phyloP scores from a whole-genome alignment of 805 yeast genomes.

The Metschnikowia kunwiensis region DNA sequence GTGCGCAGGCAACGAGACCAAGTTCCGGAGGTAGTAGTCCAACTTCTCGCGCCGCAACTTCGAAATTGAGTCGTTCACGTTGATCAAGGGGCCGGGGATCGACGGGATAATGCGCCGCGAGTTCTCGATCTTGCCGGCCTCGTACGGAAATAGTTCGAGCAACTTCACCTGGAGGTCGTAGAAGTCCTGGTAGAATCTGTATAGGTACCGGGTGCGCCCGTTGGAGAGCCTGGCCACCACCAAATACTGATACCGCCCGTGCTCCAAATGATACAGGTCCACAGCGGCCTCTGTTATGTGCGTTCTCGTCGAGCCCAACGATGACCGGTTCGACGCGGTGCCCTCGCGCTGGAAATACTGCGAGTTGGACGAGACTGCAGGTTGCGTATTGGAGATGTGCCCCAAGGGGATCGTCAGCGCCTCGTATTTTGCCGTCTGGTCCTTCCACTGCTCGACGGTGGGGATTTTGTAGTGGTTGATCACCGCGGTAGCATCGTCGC shows the following conservation, averaged over 20 bases:
- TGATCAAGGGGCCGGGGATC: constrained; percentile 93
- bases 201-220: constrained; percentile 68
- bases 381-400: constrained; percentile 30
- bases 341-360: constrained; percentile 35
- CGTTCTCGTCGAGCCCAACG: constrained; percentile 30
- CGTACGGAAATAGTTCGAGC: constrained; percentile 81
- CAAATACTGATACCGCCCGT: constrained; percentile 87
- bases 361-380: constrained; percentile 33
- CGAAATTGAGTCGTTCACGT: constrained; percentile 72
- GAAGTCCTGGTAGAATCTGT: constrained; percentile 92
- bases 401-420: constrained; percentile 82
- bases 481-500: constrained; percentile 49
- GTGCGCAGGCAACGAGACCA: constrained; percentile 71
- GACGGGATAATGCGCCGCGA: constrained; percentile 80
- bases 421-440: constrained; percentile 83
- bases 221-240: constrained; percentile 63
- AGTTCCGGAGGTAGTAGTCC: constrained; percentile 50
- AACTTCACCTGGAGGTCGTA: constrained; percentile 87
- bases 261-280: constrained; percentile 74
- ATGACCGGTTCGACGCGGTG: constrained; percentile 27
- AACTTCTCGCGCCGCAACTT: constrained; percentile 53
- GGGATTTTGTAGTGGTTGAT: constrained; percentile 74
- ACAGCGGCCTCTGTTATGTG: constrained; percentile 65
- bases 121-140: constrained; percentile 84
- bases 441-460: constrained; percentile 94